Evolutionary conservation across 192 early-diverging fungal species (phyloP).

Genomic region (Entomortierella lignicola): DNA sequence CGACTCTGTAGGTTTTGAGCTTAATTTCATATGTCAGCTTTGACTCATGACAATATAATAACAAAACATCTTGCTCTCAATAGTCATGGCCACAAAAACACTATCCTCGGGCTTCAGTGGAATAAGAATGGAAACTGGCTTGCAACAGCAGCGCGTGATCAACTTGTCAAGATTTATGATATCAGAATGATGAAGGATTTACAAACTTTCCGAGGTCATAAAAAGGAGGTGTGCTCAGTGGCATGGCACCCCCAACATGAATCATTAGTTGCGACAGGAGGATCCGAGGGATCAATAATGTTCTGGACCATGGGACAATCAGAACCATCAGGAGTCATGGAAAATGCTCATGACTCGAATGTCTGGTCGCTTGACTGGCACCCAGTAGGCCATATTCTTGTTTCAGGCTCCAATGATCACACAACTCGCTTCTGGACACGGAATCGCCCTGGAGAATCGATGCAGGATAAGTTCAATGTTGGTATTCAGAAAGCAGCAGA

Average conservation of each 20-base stretch:
- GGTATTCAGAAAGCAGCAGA: conserved; percentile 63
- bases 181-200: conserved; percentile 93
- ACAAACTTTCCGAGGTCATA: conserved; percentile 85
- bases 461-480: conserved; percentile 67
- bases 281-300: conserved; percentile 86
- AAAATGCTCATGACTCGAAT: conserved; percentile 87
- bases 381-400: conserved; percentile 94
- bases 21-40: neutral
- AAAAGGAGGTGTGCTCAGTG: conserved; percentile 90
- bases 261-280: conserved; percentile 89
- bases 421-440: conserved; percentile 96
- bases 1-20: conserved; percentile 74
- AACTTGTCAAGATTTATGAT: conserved; percentile 93
- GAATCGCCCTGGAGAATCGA: conserved; percentile 84
- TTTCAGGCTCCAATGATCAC: conserved; percentile 95
- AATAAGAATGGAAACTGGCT: conserved; percentile 99
- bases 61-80: neutral
- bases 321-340: conserved; percentile 59
- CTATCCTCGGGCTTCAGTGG: conserved; percentile 90
- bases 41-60: neutral
- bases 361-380: conserved; percentile 98
- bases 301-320: conserved; percentile 89
- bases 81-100: conserved; percentile 94
- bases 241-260: conserved; percentile 98
- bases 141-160: conserved; percentile 89